Percentiles rank a stretch among this genome's conserved stretches.
phyloP scores from a whole-genome alignment of 129 eudicot species.

The Arctium lappa region DNA sequence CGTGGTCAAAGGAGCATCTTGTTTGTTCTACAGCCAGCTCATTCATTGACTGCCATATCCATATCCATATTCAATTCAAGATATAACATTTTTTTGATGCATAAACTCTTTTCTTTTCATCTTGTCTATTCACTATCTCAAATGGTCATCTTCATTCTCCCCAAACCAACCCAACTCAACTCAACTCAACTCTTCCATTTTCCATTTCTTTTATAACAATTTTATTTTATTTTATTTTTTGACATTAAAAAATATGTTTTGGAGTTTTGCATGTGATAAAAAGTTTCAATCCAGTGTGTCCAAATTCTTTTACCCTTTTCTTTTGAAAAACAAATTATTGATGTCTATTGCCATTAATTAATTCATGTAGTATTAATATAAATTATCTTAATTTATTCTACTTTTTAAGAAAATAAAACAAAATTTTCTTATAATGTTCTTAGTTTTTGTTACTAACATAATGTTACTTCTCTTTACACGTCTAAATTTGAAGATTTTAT shows the following conservation, averaged over 20 bases:
- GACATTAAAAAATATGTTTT: neutral
- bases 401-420: no score
- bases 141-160: conserved; percentile 12
- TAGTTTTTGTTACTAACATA: no score
- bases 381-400: no score
- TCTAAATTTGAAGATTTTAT: neutral
- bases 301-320: conserved; percentile 10
- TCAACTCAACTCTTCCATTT: neutral
- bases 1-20: conserved; percentile 47
- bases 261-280: conserved; percentile 20
- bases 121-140: conserved; percentile 14
- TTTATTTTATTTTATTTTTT: no score
- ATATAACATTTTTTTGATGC: conserved; percentile 18
- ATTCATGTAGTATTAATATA: neutral
- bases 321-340: neutral
- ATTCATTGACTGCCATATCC: conserved; percentile 18
- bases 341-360: neutral
- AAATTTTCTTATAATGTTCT: no score
- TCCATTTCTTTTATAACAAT: neutral
- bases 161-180: no score
- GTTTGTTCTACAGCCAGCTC: conserved; percentile 54
- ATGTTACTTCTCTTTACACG: neutral
- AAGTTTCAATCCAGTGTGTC: conserved; percentile 2
- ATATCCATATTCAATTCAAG: conserved; percentile 26
- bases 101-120: neutral